Evolutionary conservation across 495 filamentous ascomycete species (phyloP).

Genomic region (Penicillium herquei): DNA sequence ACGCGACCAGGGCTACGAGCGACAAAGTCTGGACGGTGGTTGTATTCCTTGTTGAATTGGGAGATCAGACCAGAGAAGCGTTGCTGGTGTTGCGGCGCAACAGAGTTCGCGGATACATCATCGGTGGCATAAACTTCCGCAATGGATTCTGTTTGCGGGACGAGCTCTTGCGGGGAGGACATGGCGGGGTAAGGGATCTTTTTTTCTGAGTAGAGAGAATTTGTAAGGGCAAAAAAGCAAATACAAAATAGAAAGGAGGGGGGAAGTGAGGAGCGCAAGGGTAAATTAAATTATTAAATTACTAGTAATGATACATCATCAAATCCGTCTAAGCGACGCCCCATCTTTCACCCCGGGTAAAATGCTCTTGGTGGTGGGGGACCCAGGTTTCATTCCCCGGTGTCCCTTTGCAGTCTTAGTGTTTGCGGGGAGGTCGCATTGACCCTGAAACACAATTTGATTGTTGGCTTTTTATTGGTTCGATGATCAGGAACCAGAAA

Average conservation of each 20-base stretch:
- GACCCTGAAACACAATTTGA: conserved; percentile 1
- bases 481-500: background rate
- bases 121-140: conserved; percentile 51
- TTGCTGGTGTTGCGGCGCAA: conserved; percentile 37
- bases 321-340: conserved; percentile 7
- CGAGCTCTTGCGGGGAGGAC: conserved; percentile 45
- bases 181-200: conserved; percentile 32
- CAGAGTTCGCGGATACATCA: conserved; percentile 36
- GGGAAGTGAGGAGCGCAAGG: conserved; percentile 1
- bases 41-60: conserved; percentile 73
- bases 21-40: conserved; percentile 71
- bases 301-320: background rate
- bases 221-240: background rate
- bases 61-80: conserved; percentile 72
- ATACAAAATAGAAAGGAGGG: conserved; percentile 1
- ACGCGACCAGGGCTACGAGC: conserved; percentile 89
- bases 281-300: conserved; percentile 1
- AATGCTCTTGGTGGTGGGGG: conserved; percentile 15
- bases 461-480: background rate
- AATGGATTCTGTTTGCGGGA: conserved; percentile 49
- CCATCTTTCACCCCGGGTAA: conserved; percentile 13
- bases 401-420: conserved; percentile 17
- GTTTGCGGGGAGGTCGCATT: conserved; percentile 13
- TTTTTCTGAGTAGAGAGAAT: conserved; percentile 4
- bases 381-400: conserved; percentile 13